phyloP scores from a whole-genome alignment of 805 yeast genomes.

The Starmerella bombi region DNA sequence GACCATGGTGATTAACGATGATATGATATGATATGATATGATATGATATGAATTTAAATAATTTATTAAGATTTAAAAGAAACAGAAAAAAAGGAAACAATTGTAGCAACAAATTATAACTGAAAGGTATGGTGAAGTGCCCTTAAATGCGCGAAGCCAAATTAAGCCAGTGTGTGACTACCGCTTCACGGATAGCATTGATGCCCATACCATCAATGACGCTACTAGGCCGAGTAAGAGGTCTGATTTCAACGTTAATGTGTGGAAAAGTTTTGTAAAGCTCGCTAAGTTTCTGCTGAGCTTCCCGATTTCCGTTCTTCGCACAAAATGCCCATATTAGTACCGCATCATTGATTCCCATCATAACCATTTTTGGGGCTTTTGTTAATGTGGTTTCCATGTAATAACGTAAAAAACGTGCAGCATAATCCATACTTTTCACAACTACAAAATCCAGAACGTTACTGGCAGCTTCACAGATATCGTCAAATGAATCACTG shows the following conservation, averaged over 20 bases:
- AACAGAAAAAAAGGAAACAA: conserved; percentile 4
- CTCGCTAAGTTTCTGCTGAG: conserved; percentile 21
- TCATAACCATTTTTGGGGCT: conserved; percentile 18
- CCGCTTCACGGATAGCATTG: conserved; percentile 14
- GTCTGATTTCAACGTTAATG: conserved; percentile 18
- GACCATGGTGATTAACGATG: no score
- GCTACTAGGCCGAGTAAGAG: conserved; percentile 18
- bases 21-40: no score
- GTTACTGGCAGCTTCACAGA: conserved; percentile 25
- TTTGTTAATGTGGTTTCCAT: conserved; percentile 16
- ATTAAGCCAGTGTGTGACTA: conserved; percentile 20
- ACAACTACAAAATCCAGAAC: conserved; percentile 18
- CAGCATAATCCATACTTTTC: conserved; percentile 22
- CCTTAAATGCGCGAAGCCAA: conserved; percentile 12
- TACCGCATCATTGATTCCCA: conserved; percentile 22
- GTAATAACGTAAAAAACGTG: conserved; percentile 20
- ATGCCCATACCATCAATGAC: conserved; percentile 18
- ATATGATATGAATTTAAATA: no score
- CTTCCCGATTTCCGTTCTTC: conserved; percentile 19
- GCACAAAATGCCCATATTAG: conserved; percentile 24
- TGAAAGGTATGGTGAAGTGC: no score
- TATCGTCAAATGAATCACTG: conserved; percentile 30
- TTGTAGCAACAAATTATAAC: no score
- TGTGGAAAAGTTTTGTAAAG: conserved; percentile 19
- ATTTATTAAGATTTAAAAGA: neutral